phyloP scores from a whole-genome alignment of 345 rosid genomes.

The Erucastrum elatum region DNA sequence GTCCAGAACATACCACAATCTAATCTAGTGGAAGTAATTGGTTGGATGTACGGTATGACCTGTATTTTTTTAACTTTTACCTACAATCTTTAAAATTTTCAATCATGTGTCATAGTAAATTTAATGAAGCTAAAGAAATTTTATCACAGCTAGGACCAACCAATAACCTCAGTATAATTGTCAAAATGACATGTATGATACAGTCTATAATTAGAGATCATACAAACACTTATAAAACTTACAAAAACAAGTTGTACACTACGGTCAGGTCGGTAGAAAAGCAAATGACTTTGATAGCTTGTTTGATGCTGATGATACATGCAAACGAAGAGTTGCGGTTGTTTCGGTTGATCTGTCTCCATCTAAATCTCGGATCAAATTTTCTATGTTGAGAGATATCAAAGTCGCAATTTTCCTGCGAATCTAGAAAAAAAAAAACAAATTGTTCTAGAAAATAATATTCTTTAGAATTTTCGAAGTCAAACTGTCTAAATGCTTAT shows the following conservation, averaged over 20 bases:
- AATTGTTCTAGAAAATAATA: conserved; percentile 1
- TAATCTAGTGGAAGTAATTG: no score
- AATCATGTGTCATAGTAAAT: no score
- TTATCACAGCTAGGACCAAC: no score
- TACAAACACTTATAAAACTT: no score
- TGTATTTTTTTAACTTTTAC: no score
- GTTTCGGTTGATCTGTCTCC: conserved; percentile 11
- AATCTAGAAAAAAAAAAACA: neutral
- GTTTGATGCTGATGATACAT: neutral
- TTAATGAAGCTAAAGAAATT: no score
- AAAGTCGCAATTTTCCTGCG: conserved; percentile 12
- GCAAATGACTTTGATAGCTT: neutral
- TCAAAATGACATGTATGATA: no score
- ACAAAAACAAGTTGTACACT: neutral
- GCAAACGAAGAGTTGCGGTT: neutral
- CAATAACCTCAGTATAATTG: no score
- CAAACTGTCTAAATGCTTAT: conserved; percentile 1
- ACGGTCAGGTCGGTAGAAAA: neutral
- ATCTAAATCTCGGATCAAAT: conserved; percentile 17
- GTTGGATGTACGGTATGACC: no score
- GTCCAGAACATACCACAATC: no score
- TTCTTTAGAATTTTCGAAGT: conserved; percentile 17
- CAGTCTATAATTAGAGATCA: no score
- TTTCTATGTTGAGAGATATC: conserved; percentile 18
- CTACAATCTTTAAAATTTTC: no score